A percentile compares a stretch with the other conserved stretches of the same genome.
These are phyloP conservation scores for Strobilomyces confusus DNA, from an alignment of 768 basidiomycete genomes.

Conservation along the genomic window DNA sequence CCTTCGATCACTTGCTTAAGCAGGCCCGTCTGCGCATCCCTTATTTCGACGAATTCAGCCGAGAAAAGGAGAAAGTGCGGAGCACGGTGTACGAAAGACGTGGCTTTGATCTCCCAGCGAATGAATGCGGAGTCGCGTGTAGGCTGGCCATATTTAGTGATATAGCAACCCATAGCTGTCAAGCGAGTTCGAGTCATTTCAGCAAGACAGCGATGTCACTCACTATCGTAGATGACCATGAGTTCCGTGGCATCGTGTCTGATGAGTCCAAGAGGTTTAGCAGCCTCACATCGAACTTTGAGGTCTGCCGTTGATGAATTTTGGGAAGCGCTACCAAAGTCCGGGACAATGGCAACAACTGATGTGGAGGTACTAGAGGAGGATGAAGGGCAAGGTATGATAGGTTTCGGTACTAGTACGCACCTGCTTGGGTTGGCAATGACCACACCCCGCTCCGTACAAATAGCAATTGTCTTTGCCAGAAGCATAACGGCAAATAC, in stretches of 20 bases:
- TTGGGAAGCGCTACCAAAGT: constrained; percentile 42
- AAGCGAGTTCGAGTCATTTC: constrained; percentile 1
- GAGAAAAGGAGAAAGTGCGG: constrained; percentile 71
- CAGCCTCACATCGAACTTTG: constrained; percentile 52
- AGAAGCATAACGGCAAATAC: constrained; percentile 58
- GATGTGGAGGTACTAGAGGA: constrained; percentile 38
- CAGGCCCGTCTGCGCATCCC: constrained; percentile 56
- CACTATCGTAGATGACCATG: constrained; percentile 73
- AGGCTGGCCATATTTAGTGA: constrained; percentile 66
- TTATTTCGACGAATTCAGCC: constrained; percentile 69
- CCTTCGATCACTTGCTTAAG: constrained; percentile 85
- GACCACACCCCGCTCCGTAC: constrained; percentile 59
- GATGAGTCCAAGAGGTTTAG: constrained; percentile 66
- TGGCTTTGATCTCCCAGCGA: constrained; percentile 74
- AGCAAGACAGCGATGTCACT: constrained; percentile 19
- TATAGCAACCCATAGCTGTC: constrained; percentile 71
- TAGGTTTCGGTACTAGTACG: background rate
- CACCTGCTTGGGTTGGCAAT: constrained; percentile 69
- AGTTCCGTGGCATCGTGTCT: constrained; percentile 52
- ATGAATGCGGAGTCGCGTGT: constrained; percentile 59
- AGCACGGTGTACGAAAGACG: constrained; percentile 56
- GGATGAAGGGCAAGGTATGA: background rate
- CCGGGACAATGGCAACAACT: constrained; percentile 51
- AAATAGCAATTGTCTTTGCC: constrained; percentile 60
- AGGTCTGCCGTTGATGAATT: constrained; percentile 45